A percentile compares a stretch with the other conserved stretches of the same genome.
Evolutionary conservation across 106 monocot species (phyloP).

Genomic region (Iris macrosiphon): DNA sequence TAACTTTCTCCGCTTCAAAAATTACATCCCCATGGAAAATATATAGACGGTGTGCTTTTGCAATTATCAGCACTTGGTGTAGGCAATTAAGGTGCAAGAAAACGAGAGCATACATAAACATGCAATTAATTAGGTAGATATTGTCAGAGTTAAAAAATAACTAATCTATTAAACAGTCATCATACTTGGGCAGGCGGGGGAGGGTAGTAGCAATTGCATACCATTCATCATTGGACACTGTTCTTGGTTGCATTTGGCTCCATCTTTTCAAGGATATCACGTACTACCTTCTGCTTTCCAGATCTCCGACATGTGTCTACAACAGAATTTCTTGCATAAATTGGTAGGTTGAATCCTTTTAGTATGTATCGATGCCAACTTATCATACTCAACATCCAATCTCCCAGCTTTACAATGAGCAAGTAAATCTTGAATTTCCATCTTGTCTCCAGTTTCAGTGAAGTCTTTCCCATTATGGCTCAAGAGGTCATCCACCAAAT

Average conservation of each 20-base stretch:
- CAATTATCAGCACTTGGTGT: too few relatives aligned
- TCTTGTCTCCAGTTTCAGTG: conserved; percentile 26
- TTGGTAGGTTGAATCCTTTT: conserved; percentile 23
- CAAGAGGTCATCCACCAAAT: conserved; percentile 17
- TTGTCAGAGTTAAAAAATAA: too few relatives aligned
- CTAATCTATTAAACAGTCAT: too few relatives aligned
- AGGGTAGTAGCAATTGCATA: too few relatives aligned
- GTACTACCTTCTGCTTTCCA: conserved; percentile 17
- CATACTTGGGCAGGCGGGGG: too few relatives aligned
- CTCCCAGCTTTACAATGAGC: conserved; percentile 27
- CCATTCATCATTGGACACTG: neutral
- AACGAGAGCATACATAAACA: too few relatives aligned
- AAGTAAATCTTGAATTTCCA: conserved; percentile 14
- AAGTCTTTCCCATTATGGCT: conserved; percentile 10
- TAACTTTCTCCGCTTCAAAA: too few relatives aligned
- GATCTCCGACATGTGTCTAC: conserved; percentile 12
- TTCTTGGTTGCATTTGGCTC: conserved; percentile 2
- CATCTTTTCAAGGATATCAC: conserved; percentile 20
- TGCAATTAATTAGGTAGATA: too few relatives aligned
- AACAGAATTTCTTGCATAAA: conserved; percentile 25
- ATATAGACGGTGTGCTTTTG: too few relatives aligned
- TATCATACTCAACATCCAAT: conserved; percentile 26
- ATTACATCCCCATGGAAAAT: too few relatives aligned
- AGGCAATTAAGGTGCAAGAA: too few relatives aligned
- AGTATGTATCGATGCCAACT: conserved; percentile 17